phyloP scores from a whole-genome alignment of 805 yeast genomes.

The Starmera caribaea region DNA sequence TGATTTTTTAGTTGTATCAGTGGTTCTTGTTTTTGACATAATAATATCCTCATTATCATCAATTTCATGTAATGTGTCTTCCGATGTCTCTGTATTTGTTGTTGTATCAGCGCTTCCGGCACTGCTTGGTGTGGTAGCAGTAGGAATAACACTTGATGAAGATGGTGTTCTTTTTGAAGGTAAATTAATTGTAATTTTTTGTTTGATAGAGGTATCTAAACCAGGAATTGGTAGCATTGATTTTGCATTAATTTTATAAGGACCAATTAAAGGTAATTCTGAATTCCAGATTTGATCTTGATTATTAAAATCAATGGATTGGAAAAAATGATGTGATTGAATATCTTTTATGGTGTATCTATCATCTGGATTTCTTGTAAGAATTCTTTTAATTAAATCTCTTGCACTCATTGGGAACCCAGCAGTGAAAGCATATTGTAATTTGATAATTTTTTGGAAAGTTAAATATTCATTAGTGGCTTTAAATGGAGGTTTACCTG shows the following conservation, averaged over 20 bases:
- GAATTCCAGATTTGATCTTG: slow-evolving; percentile 45
- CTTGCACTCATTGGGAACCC: slow-evolving; percentile 70
- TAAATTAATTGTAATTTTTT: slow-evolving; percentile 10
- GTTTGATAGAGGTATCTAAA: slow-evolving; percentile 19
- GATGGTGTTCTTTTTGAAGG: slow-evolving; percentile 15
- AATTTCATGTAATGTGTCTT: neutral
- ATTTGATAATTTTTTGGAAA: slow-evolving; percentile 71
- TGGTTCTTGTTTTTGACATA: slow-evolving; percentile 8
- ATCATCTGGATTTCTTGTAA: slow-evolving; percentile 53
- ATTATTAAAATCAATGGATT: slow-evolving; percentile 44
- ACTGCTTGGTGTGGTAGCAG: neutral
- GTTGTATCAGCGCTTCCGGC: slow-evolving; percentile 5
- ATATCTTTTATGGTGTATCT: slow-evolving; percentile 50
- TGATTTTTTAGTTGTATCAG: slow-evolving; percentile 10
- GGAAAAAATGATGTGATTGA: slow-evolving; percentile 56
- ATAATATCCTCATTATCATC: no score
- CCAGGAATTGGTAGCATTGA: slow-evolving; percentile 72
- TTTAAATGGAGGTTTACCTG: slow-evolving; percentile 84
- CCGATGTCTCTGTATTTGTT: neutral
- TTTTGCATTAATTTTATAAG: slow-evolving; percentile 66
- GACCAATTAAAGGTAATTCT: slow-evolving; percentile 55
- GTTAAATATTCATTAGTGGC: slow-evolving; percentile 77
- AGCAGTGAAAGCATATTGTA: slow-evolving; percentile 76
- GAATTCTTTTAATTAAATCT: slow-evolving; percentile 62
- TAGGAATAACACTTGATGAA: slow-evolving; percentile 7